A percentile compares a stretch with the other conserved stretches of the same genome.
Evolutionary conservation across 2,329 filamentous ascomycete genomes (phyloP).

Genomic region (Colletotrichum tropicale): DNA sequence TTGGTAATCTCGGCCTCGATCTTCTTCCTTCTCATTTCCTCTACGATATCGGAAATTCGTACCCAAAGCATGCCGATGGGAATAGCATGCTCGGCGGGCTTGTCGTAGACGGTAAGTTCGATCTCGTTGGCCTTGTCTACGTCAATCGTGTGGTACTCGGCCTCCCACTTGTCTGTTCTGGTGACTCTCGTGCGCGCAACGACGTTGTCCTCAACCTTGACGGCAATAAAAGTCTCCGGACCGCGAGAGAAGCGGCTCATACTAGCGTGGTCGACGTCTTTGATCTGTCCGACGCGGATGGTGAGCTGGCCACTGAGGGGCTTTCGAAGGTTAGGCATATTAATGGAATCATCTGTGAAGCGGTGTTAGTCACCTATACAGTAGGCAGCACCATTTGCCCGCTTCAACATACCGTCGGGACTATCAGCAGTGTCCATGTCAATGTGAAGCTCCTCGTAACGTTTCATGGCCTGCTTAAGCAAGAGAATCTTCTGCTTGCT

Average conservation of each 20-base stretch:
- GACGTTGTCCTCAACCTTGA: slow-evolving; percentile 95
- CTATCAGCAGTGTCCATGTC: slow-evolving; percentile 83
- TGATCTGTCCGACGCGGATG: slow-evolving; percentile 85
- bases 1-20: slow-evolving; percentile 95
- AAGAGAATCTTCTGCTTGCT: slow-evolving; percentile 98
- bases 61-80: slow-evolving; percentile 97
- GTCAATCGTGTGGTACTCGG: slow-evolving; percentile 88
- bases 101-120: slow-evolving; percentile 97
- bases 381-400: neutral
- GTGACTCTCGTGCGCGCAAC: slow-evolving; percentile 87
- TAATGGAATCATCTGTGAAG: slow-evolving; percentile 86
- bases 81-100: slow-evolving; percentile 85
- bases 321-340: slow-evolving; percentile 91
- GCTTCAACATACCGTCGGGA: slow-evolving; percentile 71
- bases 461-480: slow-evolving; percentile 91
- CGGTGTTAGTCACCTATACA: neutral
- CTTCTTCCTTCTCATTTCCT: slow-evolving; percentile 96
- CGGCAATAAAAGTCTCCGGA: slow-evolving; percentile 92
- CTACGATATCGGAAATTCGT: slow-evolving; percentile 93
- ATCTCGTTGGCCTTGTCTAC: slow-evolving; percentile 99
- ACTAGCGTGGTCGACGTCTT: slow-evolving; percentile 92
- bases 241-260: slow-evolving; percentile 84
- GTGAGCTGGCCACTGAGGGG: slow-evolving; percentile 91
- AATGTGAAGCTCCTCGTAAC: slow-evolving; percentile 97
- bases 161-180: slow-evolving; percentile 87